Conservation (phyloP, 805 yeast species). For the Hanseniaspora nectarophila region DNA sequence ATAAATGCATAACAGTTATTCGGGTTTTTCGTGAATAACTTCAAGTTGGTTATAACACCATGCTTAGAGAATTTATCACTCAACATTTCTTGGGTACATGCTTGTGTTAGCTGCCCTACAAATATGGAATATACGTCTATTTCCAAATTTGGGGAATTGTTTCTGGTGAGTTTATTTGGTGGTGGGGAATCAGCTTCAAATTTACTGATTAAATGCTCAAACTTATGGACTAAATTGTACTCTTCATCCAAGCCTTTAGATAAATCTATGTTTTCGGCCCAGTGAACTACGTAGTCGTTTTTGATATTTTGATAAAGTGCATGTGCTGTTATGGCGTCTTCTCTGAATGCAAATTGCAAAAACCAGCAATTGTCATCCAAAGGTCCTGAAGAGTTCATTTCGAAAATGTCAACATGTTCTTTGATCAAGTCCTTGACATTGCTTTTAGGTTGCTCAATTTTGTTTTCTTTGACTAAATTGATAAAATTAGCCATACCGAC, state of each 20-base stretch:
- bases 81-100: conserved; percentile 45
- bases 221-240: conserved; percentile 21
- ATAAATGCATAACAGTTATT: conserved; percentile 57
- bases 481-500: conserved; percentile 29
- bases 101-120: conserved; percentile 57
- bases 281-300: conserved; percentile 50
- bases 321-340: conserved; percentile 78
- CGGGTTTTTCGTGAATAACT: conserved; percentile 42
- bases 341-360: conserved; percentile 65
- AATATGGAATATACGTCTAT: conserved; percentile 66
- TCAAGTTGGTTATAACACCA: conserved; percentile 50
- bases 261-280: conserved; percentile 75
- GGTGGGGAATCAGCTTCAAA: neutral
- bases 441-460: neutral
- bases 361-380: conserved; percentile 46
- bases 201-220: neutral
- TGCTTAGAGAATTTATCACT: conserved; percentile 50
- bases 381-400: neutral
- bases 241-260: conserved; percentile 24
- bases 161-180: neutral
- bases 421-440: neutral
- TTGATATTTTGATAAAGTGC: conserved; percentile 47
- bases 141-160: conserved; percentile 16
- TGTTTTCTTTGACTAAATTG: neutral
- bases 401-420: conserved; percentile 1